Evolutionary conservation across 768 basidiomycete genomes (phyloP), one percentile per base, ranked within the genome.

Genomic region (Tylopilus plumbeoviolaceoides): DNA sequence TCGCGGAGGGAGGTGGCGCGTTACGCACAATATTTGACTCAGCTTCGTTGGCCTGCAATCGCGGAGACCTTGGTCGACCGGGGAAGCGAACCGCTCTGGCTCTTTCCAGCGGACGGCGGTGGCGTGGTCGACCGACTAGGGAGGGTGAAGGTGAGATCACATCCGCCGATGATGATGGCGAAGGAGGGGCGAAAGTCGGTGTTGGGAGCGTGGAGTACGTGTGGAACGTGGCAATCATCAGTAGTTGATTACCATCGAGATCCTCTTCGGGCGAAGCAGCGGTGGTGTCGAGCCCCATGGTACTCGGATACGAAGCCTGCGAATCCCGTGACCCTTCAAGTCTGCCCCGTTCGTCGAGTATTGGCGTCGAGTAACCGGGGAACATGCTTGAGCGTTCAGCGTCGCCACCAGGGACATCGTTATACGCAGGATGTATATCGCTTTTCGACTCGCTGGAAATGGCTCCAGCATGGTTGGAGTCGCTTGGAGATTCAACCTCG

Each of bases 81-180:
- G 57, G 59, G 11, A 68, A 57, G 38, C 69, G 67, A 40, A 68
- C 67, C n/a, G 67, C 67, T 53, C 67, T 56, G 0, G 67, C 60
- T 28, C 69, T 64, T 54, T 68, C 67, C 12, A 70, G 65, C 15
- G 65, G 67, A 21, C 65, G 67, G 25, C 67, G 69, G 51, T 65
- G 54, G 33, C 61, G 62, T 53, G 57, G 57, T 47, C 44, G 56
- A 40, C 53, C 28, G 39, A 51, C 53, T n/a, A 61, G 57, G 38
- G 67, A 60, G 12, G 55, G 63, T 40, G 40, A 54, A n/a, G 54
- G 58, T 10, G 56, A 59, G 27, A 59, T 61, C 18, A 65, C 47
- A 20, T 67, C 67, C 41, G 55, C 43, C 43, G 63, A 67, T 17
- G 69, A 48, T 15, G 63, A 69, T 38, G 69, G 58, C 23, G 67